Evolutionary conservation across 1,139 yeast genomes (phyloP).

Genomic region (Saccharomyces pastorianus): DNA sequence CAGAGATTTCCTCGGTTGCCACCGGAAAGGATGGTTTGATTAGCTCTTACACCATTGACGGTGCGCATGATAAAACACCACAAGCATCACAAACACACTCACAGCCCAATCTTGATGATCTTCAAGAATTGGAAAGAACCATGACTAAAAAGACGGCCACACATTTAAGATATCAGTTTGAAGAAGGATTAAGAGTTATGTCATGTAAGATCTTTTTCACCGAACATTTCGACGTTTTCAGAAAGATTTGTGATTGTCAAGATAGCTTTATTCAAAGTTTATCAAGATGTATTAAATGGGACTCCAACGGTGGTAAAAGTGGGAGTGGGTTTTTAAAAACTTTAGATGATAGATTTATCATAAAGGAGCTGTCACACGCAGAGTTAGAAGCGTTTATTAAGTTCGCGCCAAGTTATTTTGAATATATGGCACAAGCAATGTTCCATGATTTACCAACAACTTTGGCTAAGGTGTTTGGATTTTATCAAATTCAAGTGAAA

Average conservation of each 20-base stretch:
- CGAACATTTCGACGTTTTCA: conserved; percentile 73
- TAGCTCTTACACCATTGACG: neutral
- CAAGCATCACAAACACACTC: conserved; percentile 1
- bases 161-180: conserved; percentile 85
- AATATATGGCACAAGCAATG: conserved; percentile 89
- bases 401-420: conserved; percentile 94
- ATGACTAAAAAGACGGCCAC: conserved; percentile 80
- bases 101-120: conserved; percentile 9
- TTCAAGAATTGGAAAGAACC: conserved; percentile 43
- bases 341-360: conserved; percentile 77
- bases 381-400: conserved; percentile 91
- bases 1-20: neutral
- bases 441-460: conserved; percentile 94
- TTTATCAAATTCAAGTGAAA: conserved; percentile 84
- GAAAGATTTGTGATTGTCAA: conserved; percentile 74
- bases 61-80: neutral
- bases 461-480: conserved; percentile 89
- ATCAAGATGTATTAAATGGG: conserved; percentile 92
- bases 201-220: conserved; percentile 93
- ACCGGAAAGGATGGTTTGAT: neutral
- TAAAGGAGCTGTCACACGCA: conserved; percentile 79
- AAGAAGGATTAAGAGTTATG: conserved; percentile 72
- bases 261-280: conserved; percentile 78
- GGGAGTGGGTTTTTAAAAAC: conserved; percentile 93
- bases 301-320: conserved; percentile 91